Percentiles rank a stretch among this genome's conserved stretches.
Evolutionary conservation across 495 filamentous ascomycete genomes (phyloP).

Genomic region (Penicillium herquei): DNA sequence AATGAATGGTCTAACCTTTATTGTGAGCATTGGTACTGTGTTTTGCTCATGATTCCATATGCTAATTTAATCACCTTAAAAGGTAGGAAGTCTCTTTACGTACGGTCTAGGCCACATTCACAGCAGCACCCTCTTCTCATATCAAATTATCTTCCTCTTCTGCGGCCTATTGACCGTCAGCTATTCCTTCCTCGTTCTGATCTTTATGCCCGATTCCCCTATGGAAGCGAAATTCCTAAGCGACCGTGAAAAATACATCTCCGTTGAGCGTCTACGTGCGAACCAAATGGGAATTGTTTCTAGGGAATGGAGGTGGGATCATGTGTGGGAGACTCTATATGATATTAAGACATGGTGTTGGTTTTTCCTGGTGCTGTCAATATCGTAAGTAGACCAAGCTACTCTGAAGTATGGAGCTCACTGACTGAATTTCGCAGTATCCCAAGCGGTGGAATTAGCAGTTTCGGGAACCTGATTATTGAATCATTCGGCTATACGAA

Average conservation of each 20-base stretch:
- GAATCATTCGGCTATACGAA: neutral
- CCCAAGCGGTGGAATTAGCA: neutral
- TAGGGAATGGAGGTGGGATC: neutral
- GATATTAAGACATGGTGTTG: neutral
- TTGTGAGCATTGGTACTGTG: slow-evolving; percentile 8
- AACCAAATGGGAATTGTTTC: neutral
- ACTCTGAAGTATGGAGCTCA: neutral
- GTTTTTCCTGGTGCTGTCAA: neutral
- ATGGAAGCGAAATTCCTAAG: neutral
- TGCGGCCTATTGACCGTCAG: slow-evolving; percentile 18
- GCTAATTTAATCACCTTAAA: neutral
- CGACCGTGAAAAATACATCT: neutral
- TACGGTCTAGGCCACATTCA: slow-evolving; percentile 57
- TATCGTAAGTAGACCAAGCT: neutral
- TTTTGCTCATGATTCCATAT: no score
- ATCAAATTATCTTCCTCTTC: slow-evolving; percentile 14
- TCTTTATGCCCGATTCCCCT: neutral
- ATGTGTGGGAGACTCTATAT: neutral
- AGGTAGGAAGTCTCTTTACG: slow-evolving; percentile 40
- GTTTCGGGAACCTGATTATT: neutral
- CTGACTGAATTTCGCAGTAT: neutral
- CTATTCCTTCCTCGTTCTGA: neutral
- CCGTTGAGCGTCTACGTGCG: neutral
- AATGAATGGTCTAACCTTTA: slow-evolving; percentile 48
- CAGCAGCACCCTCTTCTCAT: slow-evolving; percentile 34